Base-by-base conservation (phyloP, 495 filamentous ascomycete species). In the Lasiosphaeris hirsuta region DNA sequence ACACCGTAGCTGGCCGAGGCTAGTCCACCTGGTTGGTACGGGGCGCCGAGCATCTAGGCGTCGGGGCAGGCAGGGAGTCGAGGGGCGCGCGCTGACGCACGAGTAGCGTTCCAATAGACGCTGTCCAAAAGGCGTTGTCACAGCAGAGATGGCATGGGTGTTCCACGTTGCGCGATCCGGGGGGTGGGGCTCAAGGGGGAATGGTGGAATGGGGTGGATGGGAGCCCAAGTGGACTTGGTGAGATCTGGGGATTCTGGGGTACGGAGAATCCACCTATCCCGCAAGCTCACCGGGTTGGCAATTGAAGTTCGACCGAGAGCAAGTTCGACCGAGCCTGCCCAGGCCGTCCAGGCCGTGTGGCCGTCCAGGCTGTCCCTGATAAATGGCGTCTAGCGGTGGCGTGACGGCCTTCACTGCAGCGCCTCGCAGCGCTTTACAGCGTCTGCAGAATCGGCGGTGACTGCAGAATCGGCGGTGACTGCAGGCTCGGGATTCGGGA, bases 221-320 rank as follows among this genome's bases (percentile, higher is more conserved):
- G 42, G 15, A 45, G 13, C 14, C 14, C 41, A 23, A 39, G 38
- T 45, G 47, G 44, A 39, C 23, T 18, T 43, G 44, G 36, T 45
- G 54, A 51, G 44, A 33, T 11, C 9, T 38, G 38, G 23, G 39
- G 23, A 17, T 45, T 13, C 17, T 14, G 30, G 37, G 39, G 35
- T 39, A 54, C 53, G 59, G 59, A 61, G 48, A 57, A 61, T 61
- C 59, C 59, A 61, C 59, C 42, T 61, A 43, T 57, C 54, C 59
- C 59, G 59, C 30, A 11, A 33, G 36, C 36, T 37, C 56, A 48
- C 42, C 9, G 19, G 41, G 33, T 9, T 23, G 30, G 14, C 17
- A 45, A 7, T 45, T 10, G 18, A 18, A 9, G n/a, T 18, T 14
- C 10, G 14, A 11, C 40, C 37, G 38, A 13, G n/a, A 15, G 23